These are phyloP conservation scores for Stropharia rugosoannulata DNA, from an alignment of 768 basidiomycete species.

Conservation along the genomic window DNA sequence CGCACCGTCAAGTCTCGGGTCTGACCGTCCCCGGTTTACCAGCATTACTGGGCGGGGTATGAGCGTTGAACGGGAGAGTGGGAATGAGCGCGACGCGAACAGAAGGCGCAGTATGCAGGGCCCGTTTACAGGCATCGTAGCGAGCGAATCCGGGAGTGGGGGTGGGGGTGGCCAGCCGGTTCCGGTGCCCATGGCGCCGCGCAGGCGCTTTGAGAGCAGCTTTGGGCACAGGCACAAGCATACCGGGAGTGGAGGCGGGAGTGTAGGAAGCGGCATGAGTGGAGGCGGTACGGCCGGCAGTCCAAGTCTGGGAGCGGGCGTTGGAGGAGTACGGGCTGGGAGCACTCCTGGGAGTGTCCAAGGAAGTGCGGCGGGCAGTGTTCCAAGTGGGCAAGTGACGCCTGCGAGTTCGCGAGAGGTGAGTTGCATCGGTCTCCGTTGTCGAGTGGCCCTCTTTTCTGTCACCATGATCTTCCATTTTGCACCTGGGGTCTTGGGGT, in stretches of 20 bases:
- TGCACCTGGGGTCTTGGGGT: background rate
- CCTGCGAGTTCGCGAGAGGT: constrained; percentile 17
- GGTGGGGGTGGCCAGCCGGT: constrained; percentile 8
- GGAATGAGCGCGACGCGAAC: constrained; percentile 12
- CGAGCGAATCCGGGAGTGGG: constrained; percentile 7
- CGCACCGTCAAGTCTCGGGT: constrained; percentile 27
- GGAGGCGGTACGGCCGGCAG: constrained; percentile 28
- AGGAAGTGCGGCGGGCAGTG: constrained; percentile 12
- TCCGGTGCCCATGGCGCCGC: constrained; percentile 25
- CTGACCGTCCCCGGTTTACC: constrained; percentile 19
- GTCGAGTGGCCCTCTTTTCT: background rate
- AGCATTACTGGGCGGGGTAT: background rate
- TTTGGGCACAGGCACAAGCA: constrained; percentile 80
- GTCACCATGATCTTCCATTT: background rate
- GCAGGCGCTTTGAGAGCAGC: constrained; percentile 75
- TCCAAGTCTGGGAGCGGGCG: constrained; percentile 20
- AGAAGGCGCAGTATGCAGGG: constrained; percentile 17
- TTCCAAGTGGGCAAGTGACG: background rate
- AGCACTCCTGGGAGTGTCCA: constrained; percentile 12
- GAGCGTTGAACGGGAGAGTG: background rate
- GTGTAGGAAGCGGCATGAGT: constrained; percentile 28
- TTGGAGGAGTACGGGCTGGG: constrained; percentile 9
- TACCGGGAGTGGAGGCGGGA: constrained; percentile 20
- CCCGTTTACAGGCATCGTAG: constrained; percentile 7
- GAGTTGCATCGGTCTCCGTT: constrained; percentile 15